A percentile compares a stretch with the other conserved stretches of the same genome.
Conservation (phyloP, 1,284 basidiomycete genomes). For the Tremellales sp. region DNA sequence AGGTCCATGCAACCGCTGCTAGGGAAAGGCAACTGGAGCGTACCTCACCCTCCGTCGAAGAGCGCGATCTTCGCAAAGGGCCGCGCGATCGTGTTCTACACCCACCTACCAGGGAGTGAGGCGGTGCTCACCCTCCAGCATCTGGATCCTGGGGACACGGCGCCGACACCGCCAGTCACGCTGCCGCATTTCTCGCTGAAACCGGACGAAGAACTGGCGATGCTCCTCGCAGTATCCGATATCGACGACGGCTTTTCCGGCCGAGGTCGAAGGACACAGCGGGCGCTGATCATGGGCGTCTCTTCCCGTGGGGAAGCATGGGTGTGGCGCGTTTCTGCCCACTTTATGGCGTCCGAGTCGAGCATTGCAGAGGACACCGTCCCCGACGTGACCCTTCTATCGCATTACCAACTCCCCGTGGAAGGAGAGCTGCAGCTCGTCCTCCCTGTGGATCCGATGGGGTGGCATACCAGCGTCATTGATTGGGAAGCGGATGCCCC, state of each 20-base stretch:
- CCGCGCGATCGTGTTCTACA: slow-evolving; percentile 41
- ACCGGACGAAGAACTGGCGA: slow-evolving; percentile 32
- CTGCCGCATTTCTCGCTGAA: slow-evolving; percentile 36
- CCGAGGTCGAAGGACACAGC: slow-evolving; percentile 28
- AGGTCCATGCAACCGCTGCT: slow-evolving; percentile 21
- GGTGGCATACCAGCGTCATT: slow-evolving; percentile 59
- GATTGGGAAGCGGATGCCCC: slow-evolving; percentile 41
- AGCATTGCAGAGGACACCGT: slow-evolving; percentile 54
- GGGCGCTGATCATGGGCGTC: slow-evolving; percentile 42
- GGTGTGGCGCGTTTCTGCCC: slow-evolving; percentile 42
- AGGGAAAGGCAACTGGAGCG: slow-evolving; percentile 40
- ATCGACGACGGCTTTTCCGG: slow-evolving; percentile 47
- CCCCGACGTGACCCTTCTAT: slow-evolving; percentile 32
- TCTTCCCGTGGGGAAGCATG: slow-evolving; percentile 36
- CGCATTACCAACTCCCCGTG: slow-evolving; percentile 34
- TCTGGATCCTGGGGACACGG: slow-evolving; percentile 26
- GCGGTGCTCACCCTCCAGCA: slow-evolving; percentile 37
- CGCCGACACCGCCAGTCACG: slow-evolving; percentile 25
- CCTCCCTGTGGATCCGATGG: slow-evolving; percentile 84
- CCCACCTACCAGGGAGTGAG: slow-evolving; percentile 7
- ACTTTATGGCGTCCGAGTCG: slow-evolving; percentile 32
- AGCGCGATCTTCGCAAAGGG: slow-evolving; percentile 45
- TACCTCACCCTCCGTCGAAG: slow-evolving; percentile 10
- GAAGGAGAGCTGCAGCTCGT: slow-evolving; percentile 23
- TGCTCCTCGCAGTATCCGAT: slow-evolving; percentile 45